A percentile compares a stretch with the other conserved stretches of the same genome.
These are phyloP conservation scores for Dichotomopilus funicola DNA, from an alignment of 2,329 filamentous ascomycete species.

Conservation along the genomic window DNA sequence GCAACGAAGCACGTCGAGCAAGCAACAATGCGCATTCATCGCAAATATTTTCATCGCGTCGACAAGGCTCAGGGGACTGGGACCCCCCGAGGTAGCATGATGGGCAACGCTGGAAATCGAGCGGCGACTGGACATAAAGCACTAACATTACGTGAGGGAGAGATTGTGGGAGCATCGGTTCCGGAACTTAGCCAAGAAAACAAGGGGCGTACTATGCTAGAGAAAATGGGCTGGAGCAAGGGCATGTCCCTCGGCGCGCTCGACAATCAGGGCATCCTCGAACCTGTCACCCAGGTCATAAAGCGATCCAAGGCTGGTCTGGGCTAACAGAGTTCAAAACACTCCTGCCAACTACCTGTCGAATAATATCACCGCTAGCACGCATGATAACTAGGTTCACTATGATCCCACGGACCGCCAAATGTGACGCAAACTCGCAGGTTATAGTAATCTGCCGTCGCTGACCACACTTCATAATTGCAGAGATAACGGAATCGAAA, in stretches of 20 bases:
- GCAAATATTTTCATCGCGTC: constrained; percentile 50
- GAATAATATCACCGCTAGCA: not conserved
- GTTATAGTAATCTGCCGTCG: too few relatives aligned
- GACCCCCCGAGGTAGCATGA: not conserved
- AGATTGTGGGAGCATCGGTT: constrained; percentile 77
- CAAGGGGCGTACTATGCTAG: constrained; percentile 77
- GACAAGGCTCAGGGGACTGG: constrained; percentile 32
- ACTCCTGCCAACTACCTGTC: not conserved
- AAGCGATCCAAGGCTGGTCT: constrained; percentile 81
- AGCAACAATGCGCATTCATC: constrained; percentile 40
- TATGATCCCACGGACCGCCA: too few relatives aligned
- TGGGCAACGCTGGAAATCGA: constrained; percentile 2
- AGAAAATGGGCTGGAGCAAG: constrained; percentile 94
- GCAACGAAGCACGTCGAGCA: constrained; percentile 44
- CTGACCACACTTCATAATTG: too few relatives aligned
- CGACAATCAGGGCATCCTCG: constrained; percentile 82
- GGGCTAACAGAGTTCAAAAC: constrained; percentile 40
- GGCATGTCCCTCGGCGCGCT: constrained; percentile 76
- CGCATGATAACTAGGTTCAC: not conserved
- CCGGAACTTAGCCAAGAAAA: constrained; percentile 79
- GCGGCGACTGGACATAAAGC: constrained; percentile 30
- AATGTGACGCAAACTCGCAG: too few relatives aligned
- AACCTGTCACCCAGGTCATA: constrained; percentile 79
- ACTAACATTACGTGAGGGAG: constrained; percentile 69
- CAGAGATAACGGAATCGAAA: not conserved